A percentile compares a stretch with the other conserved stretches of the same genome.
Conservation (phyloP, 768 basidiomycete species). For the Pilatotrama ljubarskyi region DNA sequence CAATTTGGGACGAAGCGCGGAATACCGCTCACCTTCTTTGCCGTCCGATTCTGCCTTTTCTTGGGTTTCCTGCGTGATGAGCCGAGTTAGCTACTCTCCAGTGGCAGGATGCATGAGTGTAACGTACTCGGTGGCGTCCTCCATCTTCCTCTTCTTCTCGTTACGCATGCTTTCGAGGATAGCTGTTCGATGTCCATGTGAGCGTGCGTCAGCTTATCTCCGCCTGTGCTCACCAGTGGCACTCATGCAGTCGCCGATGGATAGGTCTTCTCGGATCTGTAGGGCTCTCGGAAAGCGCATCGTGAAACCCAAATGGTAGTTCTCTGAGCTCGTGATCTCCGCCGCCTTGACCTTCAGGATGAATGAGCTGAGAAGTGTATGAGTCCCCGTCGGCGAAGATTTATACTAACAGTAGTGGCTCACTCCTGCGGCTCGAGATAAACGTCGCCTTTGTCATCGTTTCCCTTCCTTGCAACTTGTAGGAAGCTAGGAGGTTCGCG, state of each 20-base stretch:
- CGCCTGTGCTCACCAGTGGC: constrained; percentile 50
- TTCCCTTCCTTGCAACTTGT: constrained; percentile 55
- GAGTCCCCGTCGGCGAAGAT: not conserved
- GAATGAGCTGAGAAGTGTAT: constrained; percentile 68
- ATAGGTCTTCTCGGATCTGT: constrained; percentile 76
- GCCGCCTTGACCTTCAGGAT: constrained; percentile 92
- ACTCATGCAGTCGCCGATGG: constrained; percentile 68
- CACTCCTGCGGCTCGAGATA: constrained; percentile 91
- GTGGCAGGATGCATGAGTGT: not conserved
- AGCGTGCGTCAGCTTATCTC: not conserved
- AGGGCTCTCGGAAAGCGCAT: constrained; percentile 94
- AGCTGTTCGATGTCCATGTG: constrained; percentile 35
- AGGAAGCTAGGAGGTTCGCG: constrained; percentile 74
- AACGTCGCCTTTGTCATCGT: constrained; percentile 86
- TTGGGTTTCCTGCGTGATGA: constrained; percentile 36
- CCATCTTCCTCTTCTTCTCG: constrained; percentile 76
- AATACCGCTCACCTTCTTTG: too few species aligned
- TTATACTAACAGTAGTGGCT: constrained; percentile 20
- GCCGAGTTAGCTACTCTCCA: not conserved
- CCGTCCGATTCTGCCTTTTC: constrained; percentile 59
- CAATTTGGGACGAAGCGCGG: too few species aligned
- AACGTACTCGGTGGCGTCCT: constrained; percentile 53
- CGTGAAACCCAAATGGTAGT: constrained; percentile 70
- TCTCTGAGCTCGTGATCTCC: constrained; percentile 79
- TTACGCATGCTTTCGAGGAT: constrained; percentile 60